Percentiles rank a stretch among this genome's conserved stretches.
These are phyloP conservation scores for Blumeriella jaapii DNA, from an alignment of 2,329 filamentous ascomycete species.

Conservation along the genomic window DNA sequence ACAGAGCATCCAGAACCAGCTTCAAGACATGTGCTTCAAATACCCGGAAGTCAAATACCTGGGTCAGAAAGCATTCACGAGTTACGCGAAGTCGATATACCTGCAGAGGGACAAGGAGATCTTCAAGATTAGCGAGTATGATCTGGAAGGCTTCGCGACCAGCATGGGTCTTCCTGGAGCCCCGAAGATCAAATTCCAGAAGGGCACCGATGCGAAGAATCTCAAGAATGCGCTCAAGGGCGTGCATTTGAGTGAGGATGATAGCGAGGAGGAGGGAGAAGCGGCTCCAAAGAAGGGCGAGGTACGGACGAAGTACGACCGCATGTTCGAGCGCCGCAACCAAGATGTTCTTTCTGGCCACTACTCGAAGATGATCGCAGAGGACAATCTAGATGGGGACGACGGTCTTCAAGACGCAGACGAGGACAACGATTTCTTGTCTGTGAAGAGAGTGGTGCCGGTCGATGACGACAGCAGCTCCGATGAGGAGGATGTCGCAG, in stretches of 20 bases:
- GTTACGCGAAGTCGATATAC: slow-evolving; percentile 74
- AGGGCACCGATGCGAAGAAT: slow-evolving; percentile 77
- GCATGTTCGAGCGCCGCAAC: slow-evolving; percentile 95
- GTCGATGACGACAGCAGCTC: slow-evolving; percentile 42
- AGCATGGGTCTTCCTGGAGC: slow-evolving; percentile 84
- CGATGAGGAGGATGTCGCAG: slow-evolving; percentile 33
- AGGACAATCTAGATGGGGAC: slow-evolving; percentile 38
- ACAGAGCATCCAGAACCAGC: slow-evolving; percentile 67
- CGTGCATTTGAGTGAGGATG: slow-evolving; percentile 51
- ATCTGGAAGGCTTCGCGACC: slow-evolving; percentile 74
- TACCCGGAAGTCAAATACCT: slow-evolving; percentile 89
- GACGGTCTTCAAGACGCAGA: slow-evolving; percentile 38
- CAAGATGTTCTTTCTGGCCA: slow-evolving; percentile 92
- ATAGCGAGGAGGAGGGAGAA: slow-evolving; percentile 40
- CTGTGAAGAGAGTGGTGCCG: slow-evolving; percentile 77
- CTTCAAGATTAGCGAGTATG: slow-evolving; percentile 73
- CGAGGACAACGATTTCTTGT: slow-evolving; percentile 73
- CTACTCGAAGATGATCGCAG: slow-evolving; percentile 73
- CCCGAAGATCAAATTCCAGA: slow-evolving; percentile 86
- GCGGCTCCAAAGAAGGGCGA: slow-evolving; percentile 50
- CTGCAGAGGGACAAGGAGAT: slow-evolving; percentile 86
- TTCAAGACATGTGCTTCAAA: slow-evolving; percentile 94
- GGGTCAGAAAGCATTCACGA: slow-evolving; percentile 90
- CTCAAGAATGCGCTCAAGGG: slow-evolving; percentile 76
- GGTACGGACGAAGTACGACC: slow-evolving; percentile 89